Base-by-base conservation (phyloP, 2,329 filamentous ascomycete genomes). In the Alternaria novae-zelandiae region DNA sequence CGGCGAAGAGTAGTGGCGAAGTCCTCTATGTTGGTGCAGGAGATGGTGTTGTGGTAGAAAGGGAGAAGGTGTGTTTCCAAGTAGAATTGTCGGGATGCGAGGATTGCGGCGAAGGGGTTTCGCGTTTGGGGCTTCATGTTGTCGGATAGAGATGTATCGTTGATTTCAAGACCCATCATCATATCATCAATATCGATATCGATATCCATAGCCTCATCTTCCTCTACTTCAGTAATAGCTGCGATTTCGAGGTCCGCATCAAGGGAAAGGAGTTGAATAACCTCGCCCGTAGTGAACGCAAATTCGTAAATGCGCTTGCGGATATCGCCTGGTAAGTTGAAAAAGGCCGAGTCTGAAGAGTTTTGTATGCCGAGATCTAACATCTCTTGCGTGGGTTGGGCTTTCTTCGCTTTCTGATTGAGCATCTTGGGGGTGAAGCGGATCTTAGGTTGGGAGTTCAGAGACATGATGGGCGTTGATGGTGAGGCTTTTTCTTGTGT, bases 291-390 rank as follows among this genome's bases (percentile, higher is more conserved):
- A 11, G 15, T 49, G 23, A 49, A 49, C 23, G 25, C 23, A 12
- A 17, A 28, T 26, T 49, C 45, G 23, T 49, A 49, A 26, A 49
- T 49, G 23, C 45, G 45, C 45, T 49, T 26, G 15, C 45, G 45
- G 5, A 49, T 17, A 17, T 28, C 45, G 13, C 25, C 15, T 0
- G 45, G 45, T 2, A 49, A 17, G 45, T 23, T 25, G 12, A 49
- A 26, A 9, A 49, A 26, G 23, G 45, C 23, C 9, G 45, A 49
- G 2, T 49, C 45, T 26, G 23, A 15, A 26, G 23, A 26, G 45
- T 49, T 49, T 26, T 28, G 15, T 49, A n/a, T n/a, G 23, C 8
- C 25, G 23, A 28, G 23, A 15, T 49, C 10, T 1, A 50, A 13
- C 25, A 50, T 50, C 4, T 15, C n/a, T 26, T 50, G 25, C 25